These are phyloP conservation scores for Lactarius akahatsu DNA, from an alignment of 768 basidiomycete species.

Conservation along the genomic window DNA sequence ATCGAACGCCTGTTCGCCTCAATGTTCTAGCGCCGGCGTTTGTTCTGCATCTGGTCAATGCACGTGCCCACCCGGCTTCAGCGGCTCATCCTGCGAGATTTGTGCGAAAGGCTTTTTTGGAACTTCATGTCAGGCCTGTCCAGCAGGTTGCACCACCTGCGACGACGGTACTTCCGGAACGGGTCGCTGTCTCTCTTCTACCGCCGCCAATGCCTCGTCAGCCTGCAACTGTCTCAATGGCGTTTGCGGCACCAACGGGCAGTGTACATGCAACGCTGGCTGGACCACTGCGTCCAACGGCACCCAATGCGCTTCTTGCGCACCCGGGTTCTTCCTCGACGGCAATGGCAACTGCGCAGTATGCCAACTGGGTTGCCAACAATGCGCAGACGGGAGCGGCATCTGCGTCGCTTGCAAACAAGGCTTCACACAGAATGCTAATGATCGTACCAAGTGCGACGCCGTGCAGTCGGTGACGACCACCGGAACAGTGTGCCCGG, in stretches of 20 bases:
- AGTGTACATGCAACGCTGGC: slow-evolving; percentile 75
- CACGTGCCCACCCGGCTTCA: slow-evolving; percentile 70
- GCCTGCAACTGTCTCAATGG: slow-evolving; percentile 86
- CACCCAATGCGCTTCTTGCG: slow-evolving; percentile 74
- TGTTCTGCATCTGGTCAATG: slow-evolving; percentile 74
- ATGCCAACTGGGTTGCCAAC: slow-evolving; percentile 69
- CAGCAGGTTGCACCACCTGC: slow-evolving; percentile 64
- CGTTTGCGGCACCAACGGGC: slow-evolving; percentile 61
- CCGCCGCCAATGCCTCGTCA: slow-evolving; percentile 52
- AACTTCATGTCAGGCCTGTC: slow-evolving; percentile 65
- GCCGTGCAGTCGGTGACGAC: slow-evolving; percentile 50
- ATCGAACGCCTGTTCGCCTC: slow-evolving; percentile 70
- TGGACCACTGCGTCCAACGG: slow-evolving; percentile 72
- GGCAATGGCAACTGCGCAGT: slow-evolving; percentile 70
- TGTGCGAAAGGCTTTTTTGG: slow-evolving; percentile 79
- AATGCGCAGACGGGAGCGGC: slow-evolving; percentile 67
- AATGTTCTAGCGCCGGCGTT: slow-evolving; percentile 69
- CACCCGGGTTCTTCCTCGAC: slow-evolving; percentile 70
- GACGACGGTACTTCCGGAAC: slow-evolving; percentile 79
- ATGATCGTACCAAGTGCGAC: slow-evolving; percentile 66
- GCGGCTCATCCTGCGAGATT: slow-evolving; percentile 74
- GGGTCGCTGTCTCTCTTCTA: slow-evolving; percentile 63
- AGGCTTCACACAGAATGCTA: slow-evolving; percentile 67
- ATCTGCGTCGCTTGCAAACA: slow-evolving; percentile 68
- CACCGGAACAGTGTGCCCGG: slow-evolving; percentile 57